Evolutionary conservation across 2,329 filamentous ascomycete species (phyloP), one percentile per base, ranked within the genome.

Genomic region (Coniochaeta ligniaria): DNA sequence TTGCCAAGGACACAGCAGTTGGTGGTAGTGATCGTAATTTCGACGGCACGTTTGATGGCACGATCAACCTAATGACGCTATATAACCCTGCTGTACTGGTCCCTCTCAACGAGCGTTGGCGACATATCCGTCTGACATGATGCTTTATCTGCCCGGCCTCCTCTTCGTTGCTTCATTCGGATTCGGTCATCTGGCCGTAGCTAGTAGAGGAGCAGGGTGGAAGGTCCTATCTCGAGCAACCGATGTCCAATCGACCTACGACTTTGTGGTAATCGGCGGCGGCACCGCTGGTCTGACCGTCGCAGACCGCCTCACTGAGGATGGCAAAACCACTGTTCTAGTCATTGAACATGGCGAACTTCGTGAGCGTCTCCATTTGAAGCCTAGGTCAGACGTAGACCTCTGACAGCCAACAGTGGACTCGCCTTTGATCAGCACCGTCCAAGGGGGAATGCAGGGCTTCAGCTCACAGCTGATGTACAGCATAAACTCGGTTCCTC

Each of bases 401-500:
- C 28, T 35, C 24, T 59, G 22, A 57, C 12, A 24, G 5, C 7
- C n/a, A 2, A 22, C 35, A 68, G 67, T 59, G 60, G 62, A 68
- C 56, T 64, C 66, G 2, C n/a, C 65, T 6, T 8, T 63, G 58
- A 59, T 70, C 63, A 62, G 52, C 22, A 58, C 59, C 5, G 62
- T 65, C 3, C 61, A 62, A 36, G 63, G 62, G 28, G 65, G 63
- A 20, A 64, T 65, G 58, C 52, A 57, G 16, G 65, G 62, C 12
- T 54, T 65, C 16, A 63, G 65, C 33, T 12, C 61, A 0, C 54
- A 60, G 17, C 63, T 69, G 26, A 57, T 70, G 60, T 71, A 66
- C 60, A 58, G 61, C 62, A 68, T 70, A 43, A 60, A 59, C 57
- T 72, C 71, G 1, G 68, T 69, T n/a, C 71, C 70, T 0, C 69